Conservation (phyloP, 2,329 filamentous ascomycete genomes). For the Tolypocladium ovalisporum region DNA sequence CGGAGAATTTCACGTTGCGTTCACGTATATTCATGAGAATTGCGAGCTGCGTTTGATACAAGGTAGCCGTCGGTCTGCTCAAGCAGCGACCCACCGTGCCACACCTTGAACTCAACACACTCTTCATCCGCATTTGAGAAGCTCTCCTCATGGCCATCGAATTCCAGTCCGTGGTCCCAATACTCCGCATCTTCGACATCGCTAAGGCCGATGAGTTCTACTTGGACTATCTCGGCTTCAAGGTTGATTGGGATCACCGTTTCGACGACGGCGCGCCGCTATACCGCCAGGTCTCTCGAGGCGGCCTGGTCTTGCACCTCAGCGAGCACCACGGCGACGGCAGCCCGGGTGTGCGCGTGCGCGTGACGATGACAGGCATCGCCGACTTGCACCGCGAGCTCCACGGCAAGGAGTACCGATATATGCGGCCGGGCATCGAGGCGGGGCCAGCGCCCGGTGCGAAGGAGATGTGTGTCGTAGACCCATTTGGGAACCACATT, state of each 20-base stretch:
- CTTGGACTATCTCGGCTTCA: constrained; percentile 8
- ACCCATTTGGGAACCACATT: constrained; percentile 10
- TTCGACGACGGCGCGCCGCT: constrained; percentile 8
- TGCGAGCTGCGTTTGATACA: no score
- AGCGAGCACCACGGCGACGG: constrained; percentile 11
- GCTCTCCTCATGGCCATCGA: constrained; percentile 1
- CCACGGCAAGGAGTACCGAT: constrained; percentile 6
- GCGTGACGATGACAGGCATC: constrained; percentile 4
- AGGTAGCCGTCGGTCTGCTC: no score
- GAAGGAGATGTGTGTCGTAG: constrained; percentile 5
- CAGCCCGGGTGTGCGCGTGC: constrained; percentile 6
- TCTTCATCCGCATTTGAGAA: not conserved
- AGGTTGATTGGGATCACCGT: constrained; percentile 9
- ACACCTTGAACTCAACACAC: not conserved
- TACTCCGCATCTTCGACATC: constrained; percentile 10
- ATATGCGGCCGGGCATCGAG: constrained; percentile 9
- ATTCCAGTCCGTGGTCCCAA: constrained; percentile 6
- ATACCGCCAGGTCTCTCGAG: constrained; percentile 9
- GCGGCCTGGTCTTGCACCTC: constrained; percentile 6
- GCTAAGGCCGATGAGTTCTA: constrained; percentile 11
- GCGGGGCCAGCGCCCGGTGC: constrained; percentile 1
- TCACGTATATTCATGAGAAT: no score
- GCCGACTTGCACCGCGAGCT: constrained; percentile 5
- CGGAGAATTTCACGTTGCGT: not conserved
- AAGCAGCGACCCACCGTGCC: not conserved